Evolutionary conservation across 2,329 filamentous ascomycete genomes (phyloP).

Genomic region (Fusarium keratoplasticum): DNA sequence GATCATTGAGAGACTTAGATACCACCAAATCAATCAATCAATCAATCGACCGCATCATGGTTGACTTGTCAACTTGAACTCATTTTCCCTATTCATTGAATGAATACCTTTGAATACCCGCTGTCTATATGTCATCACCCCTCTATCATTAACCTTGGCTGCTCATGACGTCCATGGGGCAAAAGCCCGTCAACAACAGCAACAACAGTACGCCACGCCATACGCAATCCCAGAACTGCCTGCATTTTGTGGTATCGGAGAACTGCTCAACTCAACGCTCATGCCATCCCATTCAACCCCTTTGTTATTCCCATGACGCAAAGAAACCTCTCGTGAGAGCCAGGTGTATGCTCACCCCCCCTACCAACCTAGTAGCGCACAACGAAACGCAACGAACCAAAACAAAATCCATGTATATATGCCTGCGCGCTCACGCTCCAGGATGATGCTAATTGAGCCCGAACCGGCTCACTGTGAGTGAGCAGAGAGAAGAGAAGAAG

Average conservation of each 20-base stretch:
- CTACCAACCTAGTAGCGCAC: slow-evolving; percentile 18
- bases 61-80: background rate
- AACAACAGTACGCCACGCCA: slow-evolving; percentile 18
- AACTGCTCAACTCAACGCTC: slow-evolving; percentile 35
- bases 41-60: background rate
- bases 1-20: slow-evolving; percentile 38
- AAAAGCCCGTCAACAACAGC: slow-evolving; percentile 1
- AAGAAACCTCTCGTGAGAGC: slow-evolving; percentile 47
- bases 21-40: slow-evolving; percentile 38
- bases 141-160: slow-evolving; percentile 5
- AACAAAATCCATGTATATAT: slow-evolving; percentile 27
- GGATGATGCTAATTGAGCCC: slow-evolving; percentile 32
- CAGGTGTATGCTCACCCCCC: slow-evolving; percentile 32
- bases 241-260: slow-evolving; percentile 37
- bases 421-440: slow-evolving; percentile 24
- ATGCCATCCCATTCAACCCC: slow-evolving; percentile 23
- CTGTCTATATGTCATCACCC: slow-evolving; percentile 22
- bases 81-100: background rate
- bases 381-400: slow-evolving; percentile 16
- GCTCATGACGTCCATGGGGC: slow-evolving; percentile 1
- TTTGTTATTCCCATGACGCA: slow-evolving; percentile 23
- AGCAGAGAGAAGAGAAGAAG: slow-evolving; percentile 47
- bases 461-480: slow-evolving; percentile 25
- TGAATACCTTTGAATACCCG: slow-evolving; percentile 3
- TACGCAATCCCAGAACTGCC: slow-evolving; percentile 28